Conservation (phyloP, 768 basidiomycete genomes). For the Daedaleopsis sinensis region DNA sequence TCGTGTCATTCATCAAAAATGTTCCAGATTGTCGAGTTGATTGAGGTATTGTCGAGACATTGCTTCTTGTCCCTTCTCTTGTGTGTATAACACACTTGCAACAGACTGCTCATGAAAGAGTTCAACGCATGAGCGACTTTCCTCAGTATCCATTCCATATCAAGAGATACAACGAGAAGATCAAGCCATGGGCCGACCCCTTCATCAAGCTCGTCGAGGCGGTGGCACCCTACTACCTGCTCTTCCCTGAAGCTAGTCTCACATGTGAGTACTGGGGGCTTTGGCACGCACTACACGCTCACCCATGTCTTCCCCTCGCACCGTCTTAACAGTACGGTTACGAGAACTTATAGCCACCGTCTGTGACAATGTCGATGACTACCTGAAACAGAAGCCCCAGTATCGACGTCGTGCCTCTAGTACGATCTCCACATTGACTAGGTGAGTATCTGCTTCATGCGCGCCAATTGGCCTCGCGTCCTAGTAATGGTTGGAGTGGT, state of each 20-base stretch:
- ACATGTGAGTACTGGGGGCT: constrained; percentile 15
- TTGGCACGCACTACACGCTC: neutral
- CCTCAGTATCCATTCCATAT: constrained; percentile 18
- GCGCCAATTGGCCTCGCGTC: neutral
- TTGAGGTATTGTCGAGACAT: constrained; percentile 15
- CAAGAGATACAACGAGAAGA: constrained; percentile 3
- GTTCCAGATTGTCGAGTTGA: constrained; percentile 20
- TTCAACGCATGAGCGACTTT: constrained; percentile 8
- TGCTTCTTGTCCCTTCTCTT: neutral
- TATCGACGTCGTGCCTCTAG: neutral
- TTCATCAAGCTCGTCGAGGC: constrained; percentile 20
- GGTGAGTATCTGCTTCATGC: neutral
- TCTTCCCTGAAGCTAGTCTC: constrained; percentile 20
- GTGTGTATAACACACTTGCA: no score
- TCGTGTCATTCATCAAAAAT: neutral
- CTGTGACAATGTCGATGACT: constrained; percentile 8
- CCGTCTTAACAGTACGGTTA: constrained; percentile 14
- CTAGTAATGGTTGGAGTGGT: no score
- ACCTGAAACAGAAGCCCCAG: constrained; percentile 1
- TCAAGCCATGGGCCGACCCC: constrained; percentile 17
- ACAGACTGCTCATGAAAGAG: constrained; percentile 7
- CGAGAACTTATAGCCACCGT: constrained; percentile 7
- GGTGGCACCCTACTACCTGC: constrained; percentile 14
- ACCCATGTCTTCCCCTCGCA: neutral
- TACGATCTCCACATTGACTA: neutral